A percentile compares a stretch with the other conserved stretches of the same genome.
Conservation (phyloP, 768 basidiomycete genomes). For the Phanerochaete carnosa region DNA sequence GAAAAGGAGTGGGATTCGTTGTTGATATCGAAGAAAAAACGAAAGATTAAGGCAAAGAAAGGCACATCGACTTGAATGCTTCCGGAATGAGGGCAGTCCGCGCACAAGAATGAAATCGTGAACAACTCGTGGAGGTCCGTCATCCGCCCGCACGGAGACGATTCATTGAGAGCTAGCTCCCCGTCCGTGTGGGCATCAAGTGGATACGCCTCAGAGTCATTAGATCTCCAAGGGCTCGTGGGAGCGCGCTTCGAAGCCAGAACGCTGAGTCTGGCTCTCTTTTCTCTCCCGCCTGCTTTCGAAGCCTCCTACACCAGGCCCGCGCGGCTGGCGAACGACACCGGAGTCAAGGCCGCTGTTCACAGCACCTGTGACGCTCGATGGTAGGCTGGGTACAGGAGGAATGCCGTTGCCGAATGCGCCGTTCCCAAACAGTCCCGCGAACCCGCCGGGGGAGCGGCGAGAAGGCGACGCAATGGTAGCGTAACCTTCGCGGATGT, state of each 20-base stretch:
- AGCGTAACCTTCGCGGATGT: constrained; percentile 82
- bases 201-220: neutral
- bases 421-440: constrained; percentile 56
- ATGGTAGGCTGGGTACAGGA: constrained; percentile 79
- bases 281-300: constrained; percentile 45
- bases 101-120: constrained; percentile 1
- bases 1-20: constrained; percentile 9
- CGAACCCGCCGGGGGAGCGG: constrained; percentile 68
- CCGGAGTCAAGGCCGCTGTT: constrained; percentile 37
- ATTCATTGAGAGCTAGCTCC: neutral
- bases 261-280: constrained; percentile 59
- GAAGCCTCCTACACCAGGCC: constrained; percentile 78
- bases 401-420: constrained; percentile 52
- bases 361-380: constrained; percentile 36
- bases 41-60: neutral
- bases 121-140: constrained; percentile 6
- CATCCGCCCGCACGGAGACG: constrained; percentile 11
- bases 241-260: constrained; percentile 76
- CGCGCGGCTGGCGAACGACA: constrained; percentile 83
- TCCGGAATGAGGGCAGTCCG: constrained; percentile 1
- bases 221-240: constrained; percentile 87
- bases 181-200: neutral
- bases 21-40: constrained; percentile 3
- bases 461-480: constrained; percentile 83
- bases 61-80: neutral